Conservation (phyloP, 306 rosid species). For the Rosa rugosa region DNA sequence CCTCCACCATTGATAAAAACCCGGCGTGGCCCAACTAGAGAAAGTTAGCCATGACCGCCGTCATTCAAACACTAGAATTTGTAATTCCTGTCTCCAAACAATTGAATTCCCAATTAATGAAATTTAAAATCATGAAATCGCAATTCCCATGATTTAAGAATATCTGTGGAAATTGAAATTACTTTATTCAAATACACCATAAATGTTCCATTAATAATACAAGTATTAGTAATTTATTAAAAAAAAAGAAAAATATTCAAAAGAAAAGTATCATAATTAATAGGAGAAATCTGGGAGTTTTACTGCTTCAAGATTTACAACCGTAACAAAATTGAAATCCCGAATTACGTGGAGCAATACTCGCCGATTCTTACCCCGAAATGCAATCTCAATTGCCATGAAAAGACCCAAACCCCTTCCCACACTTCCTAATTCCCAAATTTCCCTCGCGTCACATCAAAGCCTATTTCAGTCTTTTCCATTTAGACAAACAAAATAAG, state of each 20-base stretch:
- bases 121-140: not conserved
- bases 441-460: not conserved
- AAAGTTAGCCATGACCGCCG: too few relatives aligned
- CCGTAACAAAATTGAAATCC: slow-evolving; percentile 1
- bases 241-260: too few relatives aligned
- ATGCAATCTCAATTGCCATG: not conserved
- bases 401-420: not conserved
- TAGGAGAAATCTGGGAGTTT: not conserved
- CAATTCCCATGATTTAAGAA: not conserved
- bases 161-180: not conserved
- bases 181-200: not conserved
- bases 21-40: too few relatives aligned
- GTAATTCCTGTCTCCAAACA: not conserved
- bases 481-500: not conserved
- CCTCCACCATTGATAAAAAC: too few relatives aligned
- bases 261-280: too few relatives aligned
- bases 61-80: too few relatives aligned
- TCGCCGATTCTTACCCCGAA: not conserved
- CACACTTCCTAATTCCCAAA: not conserved
- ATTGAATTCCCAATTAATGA: not conserved
- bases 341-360: not conserved
- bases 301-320: not conserved
- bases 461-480: slow-evolving; percentile 20
- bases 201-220: too few relatives aligned
- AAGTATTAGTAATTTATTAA: too few relatives aligned